These are phyloP conservation scores for Ogataea neopini DNA, from an alignment of 805 yeast genomes.

Conservation along the genomic window DNA sequence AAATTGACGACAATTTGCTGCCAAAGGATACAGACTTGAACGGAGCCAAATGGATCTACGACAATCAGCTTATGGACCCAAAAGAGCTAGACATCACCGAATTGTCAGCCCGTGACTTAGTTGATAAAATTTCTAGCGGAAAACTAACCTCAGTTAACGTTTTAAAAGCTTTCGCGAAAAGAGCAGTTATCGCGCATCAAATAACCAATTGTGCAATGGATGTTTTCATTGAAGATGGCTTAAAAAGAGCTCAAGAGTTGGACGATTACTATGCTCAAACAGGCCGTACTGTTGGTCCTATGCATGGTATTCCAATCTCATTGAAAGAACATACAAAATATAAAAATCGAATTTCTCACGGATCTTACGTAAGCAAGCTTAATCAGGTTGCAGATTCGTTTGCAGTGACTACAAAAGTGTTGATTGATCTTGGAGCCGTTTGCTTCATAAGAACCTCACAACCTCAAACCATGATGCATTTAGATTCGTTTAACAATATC, in stretches of 20 bases:
- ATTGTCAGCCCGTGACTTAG: constrained; percentile 26
- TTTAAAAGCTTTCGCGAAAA: constrained; percentile 52
- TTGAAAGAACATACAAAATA: constrained; percentile 47
- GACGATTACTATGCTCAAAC: constrained; percentile 50
- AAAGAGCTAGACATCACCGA: constrained; percentile 44
- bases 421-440: constrained; percentile 50
- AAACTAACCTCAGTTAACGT: constrained; percentile 46
- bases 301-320: constrained; percentile 60
- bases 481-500: constrained; percentile 46
- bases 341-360: constrained; percentile 47
- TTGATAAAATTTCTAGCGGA: constrained; percentile 22
- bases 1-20: background rate
- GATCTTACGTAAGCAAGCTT: constrained; percentile 46
- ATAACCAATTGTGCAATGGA: constrained; percentile 43
- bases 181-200: constrained; percentile 60
- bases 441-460: constrained; percentile 56
- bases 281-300: constrained; percentile 59
- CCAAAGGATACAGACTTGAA: background rate
- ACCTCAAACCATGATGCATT: constrained; percentile 53
- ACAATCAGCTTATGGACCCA: constrained; percentile 30
- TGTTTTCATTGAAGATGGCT: constrained; percentile 57
- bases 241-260: constrained; percentile 52
- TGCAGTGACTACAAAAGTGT: constrained; percentile 39
- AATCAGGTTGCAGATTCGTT: constrained; percentile 33
- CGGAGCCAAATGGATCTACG: constrained; percentile 9